Evolutionary conservation across 2,329 filamentous ascomycete genomes (phyloP).

Genomic region (Nectriaceae sp.): DNA sequence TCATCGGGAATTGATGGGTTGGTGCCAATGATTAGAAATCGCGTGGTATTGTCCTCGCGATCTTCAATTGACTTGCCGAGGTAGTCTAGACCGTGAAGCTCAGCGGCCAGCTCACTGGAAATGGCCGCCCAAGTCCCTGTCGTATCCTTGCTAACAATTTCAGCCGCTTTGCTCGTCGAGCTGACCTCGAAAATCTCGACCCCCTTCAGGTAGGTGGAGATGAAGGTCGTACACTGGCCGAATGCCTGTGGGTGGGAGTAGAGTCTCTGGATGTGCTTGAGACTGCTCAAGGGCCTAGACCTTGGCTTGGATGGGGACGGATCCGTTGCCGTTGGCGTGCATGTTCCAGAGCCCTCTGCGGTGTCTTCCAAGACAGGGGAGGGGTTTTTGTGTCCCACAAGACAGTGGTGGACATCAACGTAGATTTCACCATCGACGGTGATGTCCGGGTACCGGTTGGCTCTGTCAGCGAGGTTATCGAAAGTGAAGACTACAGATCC

Average conservation of each 20-base stretch:
- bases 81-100: conserved; percentile 66
- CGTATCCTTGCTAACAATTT: conserved; percentile 66
- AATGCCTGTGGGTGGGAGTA: conserved; percentile 97
- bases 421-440: conserved; percentile 83
- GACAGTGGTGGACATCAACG: conserved; percentile 83
- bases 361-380: conserved; percentile 28
- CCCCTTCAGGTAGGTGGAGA: conserved; percentile 67
- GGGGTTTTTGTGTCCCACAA: conserved; percentile 60
- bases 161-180: conserved; percentile 82
- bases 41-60: conserved; percentile 72
- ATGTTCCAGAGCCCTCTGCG: conserved; percentile 43
- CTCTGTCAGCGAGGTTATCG: conserved; percentile 81
- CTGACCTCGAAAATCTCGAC: conserved; percentile 82
- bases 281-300: conserved; percentile 48
- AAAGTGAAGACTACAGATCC: conserved; percentile 89
- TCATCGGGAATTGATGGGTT: conserved; percentile 28
- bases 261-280: conserved; percentile 69
- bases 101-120: conserved; percentile 72
- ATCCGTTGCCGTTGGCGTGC: conserved; percentile 50
- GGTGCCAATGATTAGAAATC: conserved; percentile 69
- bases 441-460: conserved; percentile 64
- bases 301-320: conserved; percentile 48
- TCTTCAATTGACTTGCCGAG: conserved; percentile 74
- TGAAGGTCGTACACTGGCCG: conserved; percentile 82
- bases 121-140: conserved; percentile 73